Conservation (phyloP, 2,329 filamentous ascomycete species). For the Arachnopeziza araneosa region DNA sequence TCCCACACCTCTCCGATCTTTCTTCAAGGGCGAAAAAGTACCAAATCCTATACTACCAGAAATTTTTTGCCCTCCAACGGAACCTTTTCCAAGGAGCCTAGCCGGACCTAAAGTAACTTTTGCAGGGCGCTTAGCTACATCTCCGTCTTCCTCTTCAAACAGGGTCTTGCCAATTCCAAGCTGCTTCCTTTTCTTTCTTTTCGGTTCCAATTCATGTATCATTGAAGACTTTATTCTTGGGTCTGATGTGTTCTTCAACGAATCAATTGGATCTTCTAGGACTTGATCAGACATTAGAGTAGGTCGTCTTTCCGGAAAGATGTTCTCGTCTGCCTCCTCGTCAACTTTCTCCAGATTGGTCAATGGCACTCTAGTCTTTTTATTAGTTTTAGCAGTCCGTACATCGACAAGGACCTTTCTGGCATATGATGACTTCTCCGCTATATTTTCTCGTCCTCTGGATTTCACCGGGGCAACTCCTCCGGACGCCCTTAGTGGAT, state of each 20-base stretch:
- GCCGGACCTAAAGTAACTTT: constrained; percentile 31
- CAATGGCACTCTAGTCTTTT: constrained; percentile 12
- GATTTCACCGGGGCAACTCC: constrained; percentile 12
- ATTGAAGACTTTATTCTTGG: constrained; percentile 8
- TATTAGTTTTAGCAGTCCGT: constrained; percentile 29
- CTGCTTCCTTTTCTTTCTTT: constrained; percentile 69
- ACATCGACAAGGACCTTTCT: constrained; percentile 34
- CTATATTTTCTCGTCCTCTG: constrained; percentile 20
- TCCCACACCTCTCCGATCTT: constrained; percentile 56
- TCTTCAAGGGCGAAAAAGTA: constrained; percentile 68
- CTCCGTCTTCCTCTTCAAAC: constrained; percentile 65
- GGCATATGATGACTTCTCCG: constrained; percentile 16
- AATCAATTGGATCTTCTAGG: background rate
- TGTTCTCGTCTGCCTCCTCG: constrained; percentile 30
- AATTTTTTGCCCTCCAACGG: constrained; percentile 21
- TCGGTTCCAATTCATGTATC: constrained; percentile 32
- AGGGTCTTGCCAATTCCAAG: constrained; percentile 58
- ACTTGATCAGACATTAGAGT: background rate
- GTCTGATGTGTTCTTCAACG: background rate
- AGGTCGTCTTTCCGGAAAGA: constrained; percentile 30
- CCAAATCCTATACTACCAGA: constrained; percentile 27
- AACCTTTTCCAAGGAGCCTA: constrained; percentile 27
- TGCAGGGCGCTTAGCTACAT: constrained; percentile 34
- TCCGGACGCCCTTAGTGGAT: background rate
- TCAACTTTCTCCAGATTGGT: constrained; percentile 34